Conservation (phyloP, 176 grass and related monocot species). For the Oryza punctata region DNA sequence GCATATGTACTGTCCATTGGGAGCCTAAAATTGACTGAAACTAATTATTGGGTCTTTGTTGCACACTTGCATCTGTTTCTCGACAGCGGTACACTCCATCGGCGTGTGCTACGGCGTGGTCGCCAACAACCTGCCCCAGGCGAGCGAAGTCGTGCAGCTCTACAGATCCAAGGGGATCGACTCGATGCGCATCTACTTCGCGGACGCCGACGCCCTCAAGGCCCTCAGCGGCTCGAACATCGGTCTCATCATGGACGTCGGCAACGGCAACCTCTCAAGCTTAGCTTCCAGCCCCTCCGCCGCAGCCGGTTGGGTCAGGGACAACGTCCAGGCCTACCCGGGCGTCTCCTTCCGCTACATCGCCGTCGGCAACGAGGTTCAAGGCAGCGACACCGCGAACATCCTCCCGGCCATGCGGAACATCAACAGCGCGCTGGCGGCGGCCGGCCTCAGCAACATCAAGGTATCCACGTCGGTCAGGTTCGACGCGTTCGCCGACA, state of each 20-base stretch:
- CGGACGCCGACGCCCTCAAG: constrained; percentile 23
- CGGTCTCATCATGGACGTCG: constrained; percentile 46
- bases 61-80: background rate
- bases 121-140: constrained; percentile 38
- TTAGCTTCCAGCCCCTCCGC: constrained; percentile 35
- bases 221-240: constrained; percentile 53
- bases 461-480: constrained; percentile 61
- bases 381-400: background rate
- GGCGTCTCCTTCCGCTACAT: constrained; percentile 52
- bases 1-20: background rate
- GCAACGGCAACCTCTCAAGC: constrained; percentile 19
- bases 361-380: constrained; percentile 64
- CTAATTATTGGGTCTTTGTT: background rate
- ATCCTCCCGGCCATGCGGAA: constrained; percentile 74
- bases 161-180: constrained; percentile 43
- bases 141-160: constrained; percentile 40
- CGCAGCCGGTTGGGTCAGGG: constrained; percentile 49
- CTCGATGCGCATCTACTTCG: constrained; percentile 51
- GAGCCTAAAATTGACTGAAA: background rate
- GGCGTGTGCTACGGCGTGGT: constrained; percentile 54
- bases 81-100: constrained; percentile 47
- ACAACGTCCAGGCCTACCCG: constrained; percentile 43
- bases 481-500: constrained; percentile 10
- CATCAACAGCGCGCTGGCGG: constrained; percentile 41
- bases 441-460: constrained; percentile 40